Evolutionary conservation across 2,329 filamentous ascomycete species (phyloP).

Genomic region (Pyricularia grisea): DNA sequence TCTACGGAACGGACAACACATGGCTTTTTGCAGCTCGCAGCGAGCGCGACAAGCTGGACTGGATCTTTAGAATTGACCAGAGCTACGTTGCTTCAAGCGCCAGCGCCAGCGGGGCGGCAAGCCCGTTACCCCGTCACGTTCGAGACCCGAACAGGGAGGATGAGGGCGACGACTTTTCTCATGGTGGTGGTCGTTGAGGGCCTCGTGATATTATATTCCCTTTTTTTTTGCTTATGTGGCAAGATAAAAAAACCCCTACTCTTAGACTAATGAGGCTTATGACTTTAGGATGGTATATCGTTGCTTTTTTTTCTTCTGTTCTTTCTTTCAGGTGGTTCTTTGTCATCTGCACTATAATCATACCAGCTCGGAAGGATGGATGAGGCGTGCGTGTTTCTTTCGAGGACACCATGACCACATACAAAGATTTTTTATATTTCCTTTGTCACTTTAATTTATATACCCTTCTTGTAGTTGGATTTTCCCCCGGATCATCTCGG

Average conservation of each 20-base stretch:
- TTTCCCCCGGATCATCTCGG: neutral
- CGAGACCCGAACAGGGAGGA: neutral
- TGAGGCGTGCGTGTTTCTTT: neutral
- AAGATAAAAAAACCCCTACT: neutral
- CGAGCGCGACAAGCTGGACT: slow-evolving; percentile 90
- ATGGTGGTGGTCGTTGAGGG: neutral
- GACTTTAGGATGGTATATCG: neutral
- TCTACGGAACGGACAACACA: slow-evolving; percentile 90
- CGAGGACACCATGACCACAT: neutral
- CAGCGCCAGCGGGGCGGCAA: slow-evolving; percentile 29
- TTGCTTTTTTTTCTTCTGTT: neutral
- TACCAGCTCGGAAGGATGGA: neutral
- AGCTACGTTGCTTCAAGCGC: slow-evolving; percentile 46
- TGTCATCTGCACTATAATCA: neutral
- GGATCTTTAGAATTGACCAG: slow-evolving; percentile 93
- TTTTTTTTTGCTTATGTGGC: neutral
- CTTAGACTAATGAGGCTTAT: neutral
- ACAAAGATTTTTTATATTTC: neutral
- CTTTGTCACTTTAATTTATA: neutral
- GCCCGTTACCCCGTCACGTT: slow-evolving; percentile 15
- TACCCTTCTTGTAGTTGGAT: neutral
- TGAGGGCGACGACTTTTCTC: neutral
- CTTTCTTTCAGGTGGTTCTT: neutral
- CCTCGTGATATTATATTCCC: neutral
- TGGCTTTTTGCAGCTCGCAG: slow-evolving; percentile 88